Conservation (phyloP, 805 yeast species). For the Yamadazyma nakazawae region DNA sequence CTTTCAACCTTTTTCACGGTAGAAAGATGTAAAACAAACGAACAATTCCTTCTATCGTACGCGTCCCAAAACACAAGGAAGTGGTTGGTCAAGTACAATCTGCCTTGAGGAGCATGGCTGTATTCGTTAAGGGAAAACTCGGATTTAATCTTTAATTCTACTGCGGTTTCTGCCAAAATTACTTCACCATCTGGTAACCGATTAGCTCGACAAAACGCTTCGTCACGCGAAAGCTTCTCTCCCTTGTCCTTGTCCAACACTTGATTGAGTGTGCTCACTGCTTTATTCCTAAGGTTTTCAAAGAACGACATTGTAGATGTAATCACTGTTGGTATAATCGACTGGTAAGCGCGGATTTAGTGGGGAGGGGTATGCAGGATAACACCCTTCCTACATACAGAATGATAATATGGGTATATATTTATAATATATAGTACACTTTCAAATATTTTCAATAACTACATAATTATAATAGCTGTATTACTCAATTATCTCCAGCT, state of each 20-base stretch:
- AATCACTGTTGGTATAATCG: not conserved
- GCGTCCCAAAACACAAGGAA: constrained; percentile 73
- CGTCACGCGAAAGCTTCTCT: constrained; percentile 59
- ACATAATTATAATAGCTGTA: no score
- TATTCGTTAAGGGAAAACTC: constrained; percentile 16
- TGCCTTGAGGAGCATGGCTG: constrained; percentile 49
- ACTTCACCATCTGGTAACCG: constrained; percentile 69
- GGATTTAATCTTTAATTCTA: constrained; percentile 46
- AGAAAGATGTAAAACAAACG: constrained; percentile 68
- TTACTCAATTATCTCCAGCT: not conserved
- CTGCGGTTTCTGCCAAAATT: constrained; percentile 62
- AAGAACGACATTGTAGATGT: constrained; percentile 45
- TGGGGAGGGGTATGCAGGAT: no score
- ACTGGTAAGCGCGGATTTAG: not conserved
- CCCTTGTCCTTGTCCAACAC: constrained; percentile 41
- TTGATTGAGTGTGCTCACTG: constrained; percentile 42
- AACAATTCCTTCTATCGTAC: constrained; percentile 64
- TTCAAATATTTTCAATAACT: no score
- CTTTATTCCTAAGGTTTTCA: constrained; percentile 45
- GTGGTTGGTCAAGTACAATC: constrained; percentile 66
- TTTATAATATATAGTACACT: no score
- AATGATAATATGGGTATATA: no score
- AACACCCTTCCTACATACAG: no score
- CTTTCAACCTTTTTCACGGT: constrained; percentile 84
- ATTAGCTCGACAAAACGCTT: constrained; percentile 63